Percentiles rank a stretch among this genome's conserved stretches.
Evolutionary conservation across 768 basidiomycete species (phyloP).

Genomic region (Pleurotus eryngii): DNA sequence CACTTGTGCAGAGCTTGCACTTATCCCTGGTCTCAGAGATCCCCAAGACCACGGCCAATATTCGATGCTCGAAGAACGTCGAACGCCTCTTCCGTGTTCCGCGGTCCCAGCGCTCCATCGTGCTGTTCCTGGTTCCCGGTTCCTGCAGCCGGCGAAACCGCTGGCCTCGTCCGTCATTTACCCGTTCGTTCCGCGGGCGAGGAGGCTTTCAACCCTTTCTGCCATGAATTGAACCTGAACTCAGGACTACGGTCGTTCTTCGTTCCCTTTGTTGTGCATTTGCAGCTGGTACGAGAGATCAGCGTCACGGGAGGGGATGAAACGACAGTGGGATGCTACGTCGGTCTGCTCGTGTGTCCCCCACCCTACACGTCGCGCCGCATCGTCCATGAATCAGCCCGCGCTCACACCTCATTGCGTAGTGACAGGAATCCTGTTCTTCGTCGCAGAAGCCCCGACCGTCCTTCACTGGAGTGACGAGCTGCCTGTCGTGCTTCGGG

Average conservation of each 20-base stretch:
- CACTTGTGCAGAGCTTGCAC: too few relatives aligned
- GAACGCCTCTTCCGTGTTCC: constrained; percentile 69
- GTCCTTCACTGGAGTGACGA: constrained; percentile 67
- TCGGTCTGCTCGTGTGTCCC: constrained; percentile 50
- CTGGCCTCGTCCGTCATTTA: constrained; percentile 72
- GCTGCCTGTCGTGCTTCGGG: too few relatives aligned
- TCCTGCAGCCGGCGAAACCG: constrained; percentile 77
- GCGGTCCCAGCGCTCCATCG: constrained; percentile 63
- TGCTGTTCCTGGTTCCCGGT: constrained; percentile 47
- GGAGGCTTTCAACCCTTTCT: constrained; percentile 16
- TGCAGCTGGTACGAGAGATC: constrained; percentile 38
- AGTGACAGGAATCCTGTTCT: too few relatives aligned
- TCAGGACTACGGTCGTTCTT: neutral
- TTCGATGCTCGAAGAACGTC: constrained; percentile 35
- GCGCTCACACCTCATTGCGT: too few relatives aligned
- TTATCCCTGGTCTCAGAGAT: too few relatives aligned
- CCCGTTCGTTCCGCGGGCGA: constrained; percentile 70
- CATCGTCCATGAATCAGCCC: too few relatives aligned
- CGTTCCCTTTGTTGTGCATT: neutral
- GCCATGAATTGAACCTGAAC: neutral
- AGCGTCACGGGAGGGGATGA: constrained; percentile 50
- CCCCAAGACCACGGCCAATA: too few relatives aligned
- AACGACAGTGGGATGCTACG: constrained; percentile 59
- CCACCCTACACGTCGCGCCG: neutral
- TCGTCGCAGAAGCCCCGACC: constrained; percentile 52